These are phyloP conservation scores for Mucor racemosus DNA, from an alignment of 371 early-diverging fungal genomes.

Conservation along the genomic window DNA sequence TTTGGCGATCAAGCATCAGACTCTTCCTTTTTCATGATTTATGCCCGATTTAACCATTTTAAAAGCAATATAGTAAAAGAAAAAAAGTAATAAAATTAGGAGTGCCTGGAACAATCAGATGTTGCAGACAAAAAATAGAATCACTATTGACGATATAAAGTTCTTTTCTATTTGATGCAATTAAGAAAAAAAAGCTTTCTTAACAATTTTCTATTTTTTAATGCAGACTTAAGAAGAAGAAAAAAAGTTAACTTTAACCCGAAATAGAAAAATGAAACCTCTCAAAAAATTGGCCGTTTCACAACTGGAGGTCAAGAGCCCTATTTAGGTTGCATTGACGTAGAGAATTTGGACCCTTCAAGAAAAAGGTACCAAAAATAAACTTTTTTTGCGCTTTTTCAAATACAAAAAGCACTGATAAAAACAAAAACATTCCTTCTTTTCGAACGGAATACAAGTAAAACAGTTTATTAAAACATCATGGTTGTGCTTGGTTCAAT, in stretches of 20 bases:
- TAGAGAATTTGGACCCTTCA: slow-evolving; percentile 1
- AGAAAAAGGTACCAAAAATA: slow-evolving; percentile 3
- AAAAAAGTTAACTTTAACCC: slow-evolving; percentile 8
- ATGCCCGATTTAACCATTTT: neutral
- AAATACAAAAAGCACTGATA: neutral
- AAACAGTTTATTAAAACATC: too few relatives aligned
- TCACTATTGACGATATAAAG: neutral
- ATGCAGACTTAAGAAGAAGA: too few relatives aligned
- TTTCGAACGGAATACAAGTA: neutral
- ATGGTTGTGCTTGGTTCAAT: too few relatives aligned
- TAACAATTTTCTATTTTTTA: neutral
- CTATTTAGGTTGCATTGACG: neutral
- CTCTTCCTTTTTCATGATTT: neutral
- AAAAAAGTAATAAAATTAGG: neutral
- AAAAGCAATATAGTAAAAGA: neutral
- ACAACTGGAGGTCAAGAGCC: neutral
- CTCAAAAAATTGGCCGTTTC: neutral
- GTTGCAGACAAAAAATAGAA: neutral
- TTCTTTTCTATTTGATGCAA: neutral
- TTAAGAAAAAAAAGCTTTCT: slow-evolving; percentile 3
- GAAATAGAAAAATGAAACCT: slow-evolving; percentile 5
- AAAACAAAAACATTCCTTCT: neutral
- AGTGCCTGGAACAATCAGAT: neutral
- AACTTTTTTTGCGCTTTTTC: neutral
- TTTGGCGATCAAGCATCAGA: neutral